Evolutionary conservation across 345 rosid species (phyloP).

Genomic region (Triadica sebifera): DNA sequence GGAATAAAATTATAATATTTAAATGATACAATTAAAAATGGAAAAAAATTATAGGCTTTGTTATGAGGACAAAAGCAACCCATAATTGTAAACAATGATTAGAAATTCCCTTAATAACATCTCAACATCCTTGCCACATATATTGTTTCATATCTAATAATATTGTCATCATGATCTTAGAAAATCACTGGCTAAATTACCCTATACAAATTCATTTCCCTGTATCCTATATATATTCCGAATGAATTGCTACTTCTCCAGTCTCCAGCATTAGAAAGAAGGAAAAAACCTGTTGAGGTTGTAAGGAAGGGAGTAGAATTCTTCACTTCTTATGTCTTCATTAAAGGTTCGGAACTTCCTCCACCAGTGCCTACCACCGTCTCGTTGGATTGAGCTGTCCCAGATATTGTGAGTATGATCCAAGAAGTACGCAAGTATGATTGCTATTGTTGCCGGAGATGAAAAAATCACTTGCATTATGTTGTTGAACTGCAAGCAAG

Average conservation of each 20-base stretch:
- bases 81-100: not conserved
- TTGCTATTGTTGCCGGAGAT: constrained; percentile 75
- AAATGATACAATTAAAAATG: too few relatives aligned
- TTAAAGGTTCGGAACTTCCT: constrained; percentile 54
- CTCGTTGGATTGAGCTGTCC: constrained; percentile 49
- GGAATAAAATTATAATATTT: too few relatives aligned
- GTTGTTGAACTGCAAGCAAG: constrained; percentile 66
- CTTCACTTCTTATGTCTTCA: constrained; percentile 61
- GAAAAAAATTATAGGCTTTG: too few relatives aligned
- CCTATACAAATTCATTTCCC: not conserved
- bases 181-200: not conserved
- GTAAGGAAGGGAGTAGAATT: constrained; percentile 70
- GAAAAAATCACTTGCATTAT: constrained; percentile 84
- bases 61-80: not conserved
- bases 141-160: constrained; percentile 3
- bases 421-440: constrained; percentile 52
- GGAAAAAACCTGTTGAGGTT: constrained; percentile 86
- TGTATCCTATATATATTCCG: not conserved
- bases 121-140: not conserved
- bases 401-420: constrained; percentile 62
- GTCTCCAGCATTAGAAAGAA: constrained; percentile 53
- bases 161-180: not conserved
- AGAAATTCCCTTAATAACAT: not conserved
- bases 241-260: not conserved
- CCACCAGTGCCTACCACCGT: constrained; percentile 95